Evolutionary conservation across 139 green algal genomes (phyloP).

Genomic region (Cymbomonas tetramitiformis): DNA sequence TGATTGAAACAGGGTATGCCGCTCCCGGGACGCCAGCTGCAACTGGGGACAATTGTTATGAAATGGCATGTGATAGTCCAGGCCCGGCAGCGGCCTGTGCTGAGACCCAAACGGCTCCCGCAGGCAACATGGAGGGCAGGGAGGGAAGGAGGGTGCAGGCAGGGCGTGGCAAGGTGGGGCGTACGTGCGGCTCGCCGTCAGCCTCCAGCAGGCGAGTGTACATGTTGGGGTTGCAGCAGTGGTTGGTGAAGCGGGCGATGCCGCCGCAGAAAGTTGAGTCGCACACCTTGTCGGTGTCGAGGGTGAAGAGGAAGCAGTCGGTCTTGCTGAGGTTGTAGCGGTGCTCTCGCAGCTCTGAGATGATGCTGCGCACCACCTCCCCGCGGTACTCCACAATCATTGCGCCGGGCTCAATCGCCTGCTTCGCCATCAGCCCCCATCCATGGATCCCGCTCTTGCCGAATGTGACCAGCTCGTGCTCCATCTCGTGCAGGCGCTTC

Average conservation of each 20-base stretch:
- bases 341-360: conserved; percentile 55
- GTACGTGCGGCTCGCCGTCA: conserved; percentile 42
- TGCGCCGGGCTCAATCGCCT: conserved; percentile 47
- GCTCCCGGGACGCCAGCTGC: too few species aligned
- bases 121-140: too few species aligned
- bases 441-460: conserved; percentile 26
- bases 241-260: conserved; percentile 76
- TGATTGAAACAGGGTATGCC: too few species aligned
- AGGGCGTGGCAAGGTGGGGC: too few species aligned
- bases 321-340: conserved; percentile 44
- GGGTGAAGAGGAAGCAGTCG: conserved; percentile 83
- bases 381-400: conserved; percentile 80
- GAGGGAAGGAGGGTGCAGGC: too few species aligned
- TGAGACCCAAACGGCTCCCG: too few species aligned
- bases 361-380: conserved; percentile 39
- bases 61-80: too few species aligned
- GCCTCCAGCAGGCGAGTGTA: conserved; percentile 68
- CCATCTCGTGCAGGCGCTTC: background rate
- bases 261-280: conserved; percentile 58
- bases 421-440: conserved; percentile 53
- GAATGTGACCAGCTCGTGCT: conserved; percentile 18
- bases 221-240: conserved; percentile 69
- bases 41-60: too few species aligned
- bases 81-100: too few species aligned
- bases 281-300: conserved; percentile 54